Conservation (phyloP, 2,329 filamentous ascomycete species). For the Rutstroemia sp. region DNA sequence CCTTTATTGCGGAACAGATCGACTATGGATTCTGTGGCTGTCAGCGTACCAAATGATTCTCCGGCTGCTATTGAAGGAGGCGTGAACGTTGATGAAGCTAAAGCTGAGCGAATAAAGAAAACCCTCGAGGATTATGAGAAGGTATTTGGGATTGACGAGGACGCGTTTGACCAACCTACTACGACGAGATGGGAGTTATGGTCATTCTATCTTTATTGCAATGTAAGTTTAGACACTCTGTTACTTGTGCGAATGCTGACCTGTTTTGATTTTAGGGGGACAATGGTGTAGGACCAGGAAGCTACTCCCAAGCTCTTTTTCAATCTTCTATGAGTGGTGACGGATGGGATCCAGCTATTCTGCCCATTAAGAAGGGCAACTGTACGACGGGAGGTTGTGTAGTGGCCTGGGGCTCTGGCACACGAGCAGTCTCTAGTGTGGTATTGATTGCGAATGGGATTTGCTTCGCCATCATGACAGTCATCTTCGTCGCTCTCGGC, state of each 20-base stretch:
- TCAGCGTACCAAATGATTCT: too few species aligned
- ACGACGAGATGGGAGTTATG: constrained; percentile 35
- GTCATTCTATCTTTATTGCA: constrained; percentile 39
- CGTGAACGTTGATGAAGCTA: constrained; percentile 8
- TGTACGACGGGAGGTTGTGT: constrained; percentile 30
- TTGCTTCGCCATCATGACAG: constrained; percentile 35
- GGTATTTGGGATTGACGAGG: constrained; percentile 32
- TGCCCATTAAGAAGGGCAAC: constrained; percentile 19
- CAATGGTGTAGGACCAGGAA: constrained; percentile 36
- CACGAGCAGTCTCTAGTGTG: constrained; percentile 32
- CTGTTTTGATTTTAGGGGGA: constrained; percentile 24
- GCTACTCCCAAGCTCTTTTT: constrained; percentile 35
- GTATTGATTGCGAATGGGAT: constrained; percentile 36
- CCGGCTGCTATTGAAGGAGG: constrained; percentile 5
- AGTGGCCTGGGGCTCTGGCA: constrained; percentile 33
- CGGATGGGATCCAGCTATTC: constrained; percentile 33
- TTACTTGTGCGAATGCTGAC: not conserved
- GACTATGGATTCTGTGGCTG: not conserved
- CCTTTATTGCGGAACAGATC: not conserved
- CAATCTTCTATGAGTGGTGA: constrained; percentile 34
- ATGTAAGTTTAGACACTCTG: constrained; percentile 19
- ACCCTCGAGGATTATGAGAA: constrained; percentile 28
- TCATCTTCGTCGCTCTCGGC: constrained; percentile 36
- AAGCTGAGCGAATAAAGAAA: constrained; percentile 16
- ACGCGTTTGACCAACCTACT: constrained; percentile 32